Conservation (phyloP, 2,329 filamentous ascomycete species). For the Proliferodiscus dingleyae region DNA sequence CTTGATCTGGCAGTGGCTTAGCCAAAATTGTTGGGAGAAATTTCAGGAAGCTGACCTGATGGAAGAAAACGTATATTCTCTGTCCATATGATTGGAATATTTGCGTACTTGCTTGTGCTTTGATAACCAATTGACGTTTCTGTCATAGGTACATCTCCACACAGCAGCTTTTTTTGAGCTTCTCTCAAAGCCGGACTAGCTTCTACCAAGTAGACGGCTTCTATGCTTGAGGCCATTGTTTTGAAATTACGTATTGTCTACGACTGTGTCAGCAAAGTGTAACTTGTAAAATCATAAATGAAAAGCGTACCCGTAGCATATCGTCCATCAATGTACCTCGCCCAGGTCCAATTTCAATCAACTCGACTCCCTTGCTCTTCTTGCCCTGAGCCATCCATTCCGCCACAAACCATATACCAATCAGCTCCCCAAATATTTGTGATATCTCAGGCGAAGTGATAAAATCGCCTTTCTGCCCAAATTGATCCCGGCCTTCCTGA, state of each 20-base stretch:
- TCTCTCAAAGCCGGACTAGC: conserved; percentile 76
- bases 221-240: conserved; percentile 67
- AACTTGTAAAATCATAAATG: neutral
- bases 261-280: conserved; percentile 12
- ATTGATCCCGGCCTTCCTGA: conserved; percentile 70
- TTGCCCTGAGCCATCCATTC: conserved; percentile 94
- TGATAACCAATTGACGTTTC: conserved; percentile 70
- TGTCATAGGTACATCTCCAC: conserved; percentile 63
- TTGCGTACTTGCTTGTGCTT: conserved; percentile 70
- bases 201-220: conserved; percentile 90
- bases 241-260: conserved; percentile 84
- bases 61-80: conserved; percentile 48
- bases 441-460: conserved; percentile 97
- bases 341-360: conserved; percentile 92
- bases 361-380: conserved; percentile 67
- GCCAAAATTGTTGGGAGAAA: neutral
- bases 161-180: conserved; percentile 77
- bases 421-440: conserved; percentile 90
- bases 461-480: conserved; percentile 91
- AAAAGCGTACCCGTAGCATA: conserved; percentile 70
- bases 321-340: conserved; percentile 97
- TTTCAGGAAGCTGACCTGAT: conserved; percentile 11
- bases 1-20: conserved; percentile 43
- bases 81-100: conserved; percentile 78
- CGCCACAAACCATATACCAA: conserved; percentile 90